These are phyloP conservation scores for Aspergillus sp. DNA, from an alignment of 2,329 filamentous ascomycete genomes.

Conservation along the genomic window DNA sequence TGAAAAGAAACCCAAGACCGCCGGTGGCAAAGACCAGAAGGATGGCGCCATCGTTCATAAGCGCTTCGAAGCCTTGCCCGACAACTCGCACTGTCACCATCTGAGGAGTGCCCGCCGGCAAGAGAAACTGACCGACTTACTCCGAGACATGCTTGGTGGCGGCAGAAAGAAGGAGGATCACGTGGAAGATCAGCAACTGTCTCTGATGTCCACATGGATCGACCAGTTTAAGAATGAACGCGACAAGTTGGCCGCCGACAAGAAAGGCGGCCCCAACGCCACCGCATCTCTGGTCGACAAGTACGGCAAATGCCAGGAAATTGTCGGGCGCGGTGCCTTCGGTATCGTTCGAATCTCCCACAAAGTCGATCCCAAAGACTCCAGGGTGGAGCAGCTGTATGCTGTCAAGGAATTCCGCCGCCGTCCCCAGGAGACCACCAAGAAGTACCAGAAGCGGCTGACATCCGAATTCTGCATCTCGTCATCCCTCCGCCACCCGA, in stretches of 20 bases:
- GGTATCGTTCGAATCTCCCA: slow-evolving; percentile 97
- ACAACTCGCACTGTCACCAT: slow-evolving; percentile 79
- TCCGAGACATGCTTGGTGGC: slow-evolving; percentile 75
- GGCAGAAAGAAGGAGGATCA: slow-evolving; percentile 72
- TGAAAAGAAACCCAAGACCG: slow-evolving; percentile 27
- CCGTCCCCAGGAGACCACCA: slow-evolving; percentile 87
- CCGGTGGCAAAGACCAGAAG: slow-evolving; percentile 31
- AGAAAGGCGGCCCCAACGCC: slow-evolving; percentile 70
- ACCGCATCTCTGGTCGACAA: slow-evolving; percentile 85
- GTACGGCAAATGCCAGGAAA: slow-evolving; percentile 97
- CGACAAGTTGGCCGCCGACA: slow-evolving; percentile 70
- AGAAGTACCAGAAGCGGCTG: slow-evolving; percentile 96
- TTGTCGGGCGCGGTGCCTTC: slow-evolving; percentile 93
- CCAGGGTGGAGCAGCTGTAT: slow-evolving; percentile 79
- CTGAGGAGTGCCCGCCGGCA: slow-evolving; percentile 87
- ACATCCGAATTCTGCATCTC: slow-evolving; percentile 99
- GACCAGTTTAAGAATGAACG: slow-evolving; percentile 88
- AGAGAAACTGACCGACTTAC: slow-evolving; percentile 91
- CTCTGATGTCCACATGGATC: slow-evolving; percentile 92
- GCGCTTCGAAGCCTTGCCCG: slow-evolving; percentile 58
- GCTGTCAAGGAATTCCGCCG: slow-evolving; percentile 98
- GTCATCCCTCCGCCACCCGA: slow-evolving; percentile 91
- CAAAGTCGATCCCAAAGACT: slow-evolving; percentile 81
- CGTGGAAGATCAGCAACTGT: slow-evolving; percentile 69
- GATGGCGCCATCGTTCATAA: slow-evolving; percentile 33